phyloP scores from a whole-genome alignment of 257 asterid genomes.

The Gardenia jasminoides region DNA sequence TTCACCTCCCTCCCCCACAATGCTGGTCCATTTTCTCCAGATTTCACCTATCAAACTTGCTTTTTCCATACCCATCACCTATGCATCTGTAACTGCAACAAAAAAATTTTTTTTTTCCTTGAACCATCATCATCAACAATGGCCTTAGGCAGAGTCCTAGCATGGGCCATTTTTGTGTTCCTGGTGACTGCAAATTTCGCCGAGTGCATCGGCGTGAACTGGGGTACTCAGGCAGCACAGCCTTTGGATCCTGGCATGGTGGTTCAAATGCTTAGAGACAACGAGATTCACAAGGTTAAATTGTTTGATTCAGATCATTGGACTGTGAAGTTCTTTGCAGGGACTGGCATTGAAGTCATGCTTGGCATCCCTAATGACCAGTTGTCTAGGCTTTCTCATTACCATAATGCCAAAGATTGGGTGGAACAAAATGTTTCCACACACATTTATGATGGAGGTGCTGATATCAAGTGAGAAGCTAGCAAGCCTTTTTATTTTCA shows the following conservation, averaged over 20 bases:
- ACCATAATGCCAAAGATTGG: constrained; percentile 58
- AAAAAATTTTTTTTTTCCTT: no score
- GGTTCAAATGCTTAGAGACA: constrained; percentile 61
- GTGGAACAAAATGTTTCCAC: constrained; percentile 56
- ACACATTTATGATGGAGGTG: constrained; percentile 60
- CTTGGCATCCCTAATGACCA: constrained; percentile 76
- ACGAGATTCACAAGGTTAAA: constrained; percentile 50
- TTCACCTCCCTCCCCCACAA: not conserved
- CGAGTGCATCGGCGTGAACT: constrained; percentile 63
- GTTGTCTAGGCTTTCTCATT: constrained; percentile 28
- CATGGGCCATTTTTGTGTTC: constrained; percentile 6
- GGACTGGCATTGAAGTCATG: constrained; percentile 76
- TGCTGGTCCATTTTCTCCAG: not conserved
- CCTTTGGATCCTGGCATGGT: constrained; percentile 37
- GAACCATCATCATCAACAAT: constrained; percentile 7
- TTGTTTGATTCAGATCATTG: constrained; percentile 66
- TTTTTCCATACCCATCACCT: not conserved
- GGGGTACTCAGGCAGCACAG: constrained; percentile 80
- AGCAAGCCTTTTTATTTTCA: not conserved
- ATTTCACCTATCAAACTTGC: not conserved
- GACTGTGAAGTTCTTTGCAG: constrained; percentile 52
- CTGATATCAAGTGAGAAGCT: constrained; percentile 50
- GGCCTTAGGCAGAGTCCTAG: constrained; percentile 7
- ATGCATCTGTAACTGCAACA: not conserved
- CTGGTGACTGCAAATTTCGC: constrained; percentile 1